Evolutionary conservation across 192 early-diverging fungal species (phyloP).

Genomic region (Linnemannia elongata): DNA sequence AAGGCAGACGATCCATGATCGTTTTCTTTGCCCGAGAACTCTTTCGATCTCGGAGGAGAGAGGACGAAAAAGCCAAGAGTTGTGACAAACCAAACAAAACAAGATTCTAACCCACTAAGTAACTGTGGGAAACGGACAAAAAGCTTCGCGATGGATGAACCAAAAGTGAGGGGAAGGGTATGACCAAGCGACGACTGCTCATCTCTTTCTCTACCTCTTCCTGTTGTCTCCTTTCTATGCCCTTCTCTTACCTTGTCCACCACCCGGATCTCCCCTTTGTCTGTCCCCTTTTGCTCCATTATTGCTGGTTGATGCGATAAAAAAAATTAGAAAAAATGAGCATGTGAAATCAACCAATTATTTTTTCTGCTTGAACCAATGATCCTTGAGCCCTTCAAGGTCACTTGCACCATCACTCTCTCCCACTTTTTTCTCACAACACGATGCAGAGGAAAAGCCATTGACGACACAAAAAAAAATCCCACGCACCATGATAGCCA

Average conservation of each 20-base stretch:
- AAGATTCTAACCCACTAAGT: neutral
- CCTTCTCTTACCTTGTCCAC: neutral
- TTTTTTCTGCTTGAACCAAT: neutral
- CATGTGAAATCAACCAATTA: constrained; percentile 2
- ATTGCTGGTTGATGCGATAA: neutral
- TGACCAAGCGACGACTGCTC: constrained; percentile 4
- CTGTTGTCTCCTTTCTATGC: neutral
- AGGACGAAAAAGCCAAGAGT: neutral
- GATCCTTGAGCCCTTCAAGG: neutral
- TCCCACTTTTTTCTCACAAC: neutral
- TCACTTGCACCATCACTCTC: neutral
- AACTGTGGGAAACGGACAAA: constrained; percentile 1
- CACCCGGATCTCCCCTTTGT: neutral
- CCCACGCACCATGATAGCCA: neutral
- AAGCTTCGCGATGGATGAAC: neutral
- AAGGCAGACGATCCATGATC: no score
- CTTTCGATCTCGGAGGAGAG: neutral
- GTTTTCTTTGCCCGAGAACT: no score
- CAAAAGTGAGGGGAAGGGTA: neutral
- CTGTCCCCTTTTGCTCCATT: neutral
- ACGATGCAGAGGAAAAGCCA: neutral
- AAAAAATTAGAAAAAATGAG: neutral
- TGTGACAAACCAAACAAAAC: neutral
- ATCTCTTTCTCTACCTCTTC: neutral
- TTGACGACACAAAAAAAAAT: neutral